phyloP scores from a whole-genome alignment of 176 grass and related monocot species.

The Juncus effusus region DNA sequence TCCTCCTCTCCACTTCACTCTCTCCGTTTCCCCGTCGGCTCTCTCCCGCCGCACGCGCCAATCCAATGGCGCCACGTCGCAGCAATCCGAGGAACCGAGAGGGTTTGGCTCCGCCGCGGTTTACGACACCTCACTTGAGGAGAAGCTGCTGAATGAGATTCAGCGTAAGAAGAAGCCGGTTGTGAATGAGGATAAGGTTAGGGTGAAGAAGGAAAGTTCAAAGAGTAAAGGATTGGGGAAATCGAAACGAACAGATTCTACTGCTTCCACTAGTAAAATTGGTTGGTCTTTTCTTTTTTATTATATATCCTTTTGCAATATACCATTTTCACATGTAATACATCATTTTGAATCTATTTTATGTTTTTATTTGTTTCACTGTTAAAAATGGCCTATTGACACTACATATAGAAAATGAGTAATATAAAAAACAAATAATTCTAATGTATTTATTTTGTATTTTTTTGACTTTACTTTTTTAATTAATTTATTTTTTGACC shows the following conservation, averaged over 20 bases:
- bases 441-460: too few species aligned
- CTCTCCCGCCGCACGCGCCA: constrained; percentile 5
- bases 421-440: too few species aligned
- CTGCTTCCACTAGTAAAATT: neutral
- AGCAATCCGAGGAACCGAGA: constrained; percentile 18
- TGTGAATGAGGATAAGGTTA: neutral
- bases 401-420: too few species aligned
- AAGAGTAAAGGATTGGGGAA: constrained; percentile 17
- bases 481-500: too few species aligned
- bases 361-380: too few species aligned
- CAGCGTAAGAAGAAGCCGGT: neutral
- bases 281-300: constrained; percentile 11
- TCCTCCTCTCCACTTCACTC: constrained; percentile 8
- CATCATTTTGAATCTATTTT: too few species aligned
- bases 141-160: constrained; percentile 7
- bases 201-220: constrained; percentile 8
- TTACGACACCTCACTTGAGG: constrained; percentile 20
- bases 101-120: constrained; percentile 3
- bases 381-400: too few species aligned
- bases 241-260: neutral
- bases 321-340: too few species aligned
- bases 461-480: too few species aligned
- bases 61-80: neutral
- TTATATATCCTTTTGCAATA: neutral
- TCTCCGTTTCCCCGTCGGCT: constrained; percentile 4